Conservation (phyloP, 2,329 filamentous ascomycete genomes). For the Colletotrichum trifolii region DNA sequence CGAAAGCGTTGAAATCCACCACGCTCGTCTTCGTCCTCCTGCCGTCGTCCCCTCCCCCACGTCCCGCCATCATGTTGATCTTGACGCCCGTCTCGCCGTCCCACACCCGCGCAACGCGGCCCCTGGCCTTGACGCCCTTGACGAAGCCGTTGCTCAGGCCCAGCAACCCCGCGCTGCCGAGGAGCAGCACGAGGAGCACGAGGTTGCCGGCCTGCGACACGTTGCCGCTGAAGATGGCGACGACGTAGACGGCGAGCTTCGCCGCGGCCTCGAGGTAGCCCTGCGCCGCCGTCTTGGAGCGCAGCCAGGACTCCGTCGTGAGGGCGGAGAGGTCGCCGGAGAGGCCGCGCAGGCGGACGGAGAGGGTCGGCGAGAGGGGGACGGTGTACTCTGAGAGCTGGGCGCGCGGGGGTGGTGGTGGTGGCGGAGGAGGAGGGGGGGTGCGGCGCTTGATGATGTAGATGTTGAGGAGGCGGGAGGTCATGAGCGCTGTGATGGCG, state of each 20-base stretch:
- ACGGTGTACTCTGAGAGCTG: constrained; percentile 60
- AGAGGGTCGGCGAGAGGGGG: constrained; percentile 62
- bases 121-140: constrained; percentile 61
- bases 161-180: constrained; percentile 64
- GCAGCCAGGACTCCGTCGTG: constrained; percentile 67
- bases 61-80: neutral
- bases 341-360: constrained; percentile 63
- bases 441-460: constrained; percentile 65
- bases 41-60: constrained; percentile 1
- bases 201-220: constrained; percentile 63
- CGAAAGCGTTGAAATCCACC: constrained; percentile 6
- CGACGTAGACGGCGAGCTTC: constrained; percentile 68
- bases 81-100: neutral
- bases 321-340: constrained; percentile 69
- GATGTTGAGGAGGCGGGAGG: constrained; percentile 66
- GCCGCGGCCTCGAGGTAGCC: constrained; percentile 63
- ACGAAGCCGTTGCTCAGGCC: constrained; percentile 64
- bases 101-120: constrained; percentile 52
- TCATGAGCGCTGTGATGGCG: constrained; percentile 60
- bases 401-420: constrained; percentile 26
- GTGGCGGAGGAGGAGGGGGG: neutral
- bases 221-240: constrained; percentile 66
- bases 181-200: constrained; percentile 61
- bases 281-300: constrained; percentile 60
- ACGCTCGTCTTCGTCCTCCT: neutral